Conservation (phyloP, 768 basidiomycete species). For the Royoungia palumana region DNA sequence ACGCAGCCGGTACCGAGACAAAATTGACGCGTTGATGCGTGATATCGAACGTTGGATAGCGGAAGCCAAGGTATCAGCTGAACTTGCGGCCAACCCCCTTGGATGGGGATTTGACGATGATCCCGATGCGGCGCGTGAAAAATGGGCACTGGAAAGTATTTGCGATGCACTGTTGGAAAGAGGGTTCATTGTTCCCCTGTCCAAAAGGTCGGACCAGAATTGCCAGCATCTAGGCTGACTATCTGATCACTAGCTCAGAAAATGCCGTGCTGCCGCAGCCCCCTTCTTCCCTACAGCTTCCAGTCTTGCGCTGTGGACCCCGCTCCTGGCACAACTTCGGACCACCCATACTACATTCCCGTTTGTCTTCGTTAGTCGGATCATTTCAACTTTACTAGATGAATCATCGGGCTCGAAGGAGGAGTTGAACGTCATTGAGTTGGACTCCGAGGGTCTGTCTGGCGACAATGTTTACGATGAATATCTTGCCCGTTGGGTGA, state of each 20-base stretch:
- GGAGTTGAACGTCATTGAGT: constrained; percentile 16
- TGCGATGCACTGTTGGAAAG: constrained; percentile 64
- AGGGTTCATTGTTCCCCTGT: constrained; percentile 77
- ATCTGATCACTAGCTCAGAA: constrained; percentile 40
- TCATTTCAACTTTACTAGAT: constrained; percentile 37
- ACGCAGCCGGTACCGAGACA: constrained; percentile 45
- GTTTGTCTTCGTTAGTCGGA: constrained; percentile 43
- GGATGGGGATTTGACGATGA: constrained; percentile 42
- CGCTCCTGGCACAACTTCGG: constrained; percentile 57
- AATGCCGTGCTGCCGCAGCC: constrained; percentile 43
- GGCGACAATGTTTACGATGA: constrained; percentile 47
- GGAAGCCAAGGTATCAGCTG: constrained; percentile 65
- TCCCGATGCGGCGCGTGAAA: constrained; percentile 42
- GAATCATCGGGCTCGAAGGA: constrained; percentile 10
- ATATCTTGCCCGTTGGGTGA: constrained; percentile 67
- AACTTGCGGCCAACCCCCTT: constrained; percentile 42
- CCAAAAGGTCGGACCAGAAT: constrained; percentile 63
- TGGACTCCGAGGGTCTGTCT: constrained; percentile 17
- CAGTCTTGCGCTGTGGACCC: constrained; percentile 62
- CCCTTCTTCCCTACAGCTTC: constrained; percentile 48
- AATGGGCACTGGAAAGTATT: constrained; percentile 65
- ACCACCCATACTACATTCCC: constrained; percentile 55
- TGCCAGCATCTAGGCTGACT: background rate
- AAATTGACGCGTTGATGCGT: constrained; percentile 48
- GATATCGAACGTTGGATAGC: constrained; percentile 78